These are phyloP conservation scores for Flagelloscypha sp. DNA, from an alignment of 768 basidiomycete genomes.

Conservation along the genomic window DNA sequence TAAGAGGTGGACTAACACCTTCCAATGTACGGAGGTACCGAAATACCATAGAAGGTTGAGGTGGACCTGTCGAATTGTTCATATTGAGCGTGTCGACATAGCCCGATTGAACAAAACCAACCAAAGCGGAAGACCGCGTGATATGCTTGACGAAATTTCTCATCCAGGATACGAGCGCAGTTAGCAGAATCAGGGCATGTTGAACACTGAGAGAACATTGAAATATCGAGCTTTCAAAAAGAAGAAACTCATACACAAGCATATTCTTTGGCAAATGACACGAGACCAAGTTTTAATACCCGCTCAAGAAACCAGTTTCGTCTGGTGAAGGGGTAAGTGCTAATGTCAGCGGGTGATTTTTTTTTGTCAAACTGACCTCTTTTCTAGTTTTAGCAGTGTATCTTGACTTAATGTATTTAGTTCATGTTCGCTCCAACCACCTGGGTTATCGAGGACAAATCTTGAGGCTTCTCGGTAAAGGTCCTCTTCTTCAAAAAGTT, in stretches of 20 bases:
- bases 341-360: not conserved
- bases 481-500: slow-evolving; percentile 84
- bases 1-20: slow-evolving; percentile 81
- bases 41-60: slow-evolving; percentile 87
- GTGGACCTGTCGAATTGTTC: slow-evolving; percentile 45
- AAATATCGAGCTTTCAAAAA: not conserved
- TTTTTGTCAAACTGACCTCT: slow-evolving; percentile 41
- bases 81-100: not conserved
- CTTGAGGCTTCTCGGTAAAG: slow-evolving; percentile 85
- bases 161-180: slow-evolving; percentile 82
- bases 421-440: slow-evolving; percentile 76
- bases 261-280: slow-evolving; percentile 87
- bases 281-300: slow-evolving; percentile 83
- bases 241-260: slow-evolving; percentile 62
- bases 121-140: slow-evolving; percentile 83
- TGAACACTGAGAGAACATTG: slow-evolving; percentile 43
- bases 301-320: slow-evolving; percentile 95
- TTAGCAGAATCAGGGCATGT: slow-evolving; percentile 74
- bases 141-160: slow-evolving; percentile 90
- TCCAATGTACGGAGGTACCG: slow-evolving; percentile 88
- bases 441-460: slow-evolving; percentile 88
- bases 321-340: slow-evolving; percentile 26
- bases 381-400: slow-evolving; percentile 84
- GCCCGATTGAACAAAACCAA: slow-evolving; percentile 16
- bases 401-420: slow-evolving; percentile 73